Evolutionary conservation across 768 basidiomycete species (phyloP).

Genomic region (Daedalea quercina): DNA sequence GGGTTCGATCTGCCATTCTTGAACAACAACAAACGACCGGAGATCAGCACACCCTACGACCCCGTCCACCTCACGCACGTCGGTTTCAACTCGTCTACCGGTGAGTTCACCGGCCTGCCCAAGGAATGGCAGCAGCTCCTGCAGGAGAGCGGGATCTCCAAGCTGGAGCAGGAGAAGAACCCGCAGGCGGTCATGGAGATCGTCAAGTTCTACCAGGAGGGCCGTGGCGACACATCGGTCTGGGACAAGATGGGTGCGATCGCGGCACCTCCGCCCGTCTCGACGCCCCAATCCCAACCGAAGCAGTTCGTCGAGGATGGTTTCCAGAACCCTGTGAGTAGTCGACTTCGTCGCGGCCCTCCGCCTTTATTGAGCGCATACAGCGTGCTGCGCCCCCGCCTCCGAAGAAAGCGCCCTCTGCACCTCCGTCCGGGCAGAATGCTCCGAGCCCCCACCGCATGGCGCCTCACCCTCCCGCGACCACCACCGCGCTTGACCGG

Average conservation of each 20-base stretch:
- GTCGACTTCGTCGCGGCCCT: constrained; percentile 6
- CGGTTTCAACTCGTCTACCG: constrained; percentile 97
- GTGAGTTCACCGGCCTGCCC: constrained; percentile 95
- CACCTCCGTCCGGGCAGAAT: constrained; percentile 6
- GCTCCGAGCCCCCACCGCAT: constrained; percentile 62
- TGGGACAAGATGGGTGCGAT: constrained; percentile 70
- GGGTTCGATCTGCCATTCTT: constrained; percentile 69
- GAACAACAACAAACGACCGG: constrained; percentile 67
- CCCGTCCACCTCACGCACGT: constrained; percentile 99
- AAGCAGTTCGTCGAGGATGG: constrained; percentile 37
- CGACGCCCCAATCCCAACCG: constrained; percentile 18
- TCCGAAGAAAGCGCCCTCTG: constrained; percentile 31
- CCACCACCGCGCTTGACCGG: constrained; percentile 69
- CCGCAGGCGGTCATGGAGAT: constrained; percentile 98
- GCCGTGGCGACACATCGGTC: constrained; percentile 47
- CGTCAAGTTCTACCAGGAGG: constrained; percentile 96
- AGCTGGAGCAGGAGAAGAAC: constrained; percentile 93
- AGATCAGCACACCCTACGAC: constrained; percentile 98
- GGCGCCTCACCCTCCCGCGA: constrained; percentile 64
- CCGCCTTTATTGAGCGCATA: constrained; percentile 9
- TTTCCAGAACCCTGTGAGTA: constrained; percentile 51
- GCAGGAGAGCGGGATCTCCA: constrained; percentile 92
- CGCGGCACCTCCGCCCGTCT: constrained; percentile 14
- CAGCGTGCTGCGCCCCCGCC: constrained; percentile 36
- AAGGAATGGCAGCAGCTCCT: constrained; percentile 99